Conservation (phyloP, 768 basidiomycete species). For the Lyophyllum decastes region DNA sequence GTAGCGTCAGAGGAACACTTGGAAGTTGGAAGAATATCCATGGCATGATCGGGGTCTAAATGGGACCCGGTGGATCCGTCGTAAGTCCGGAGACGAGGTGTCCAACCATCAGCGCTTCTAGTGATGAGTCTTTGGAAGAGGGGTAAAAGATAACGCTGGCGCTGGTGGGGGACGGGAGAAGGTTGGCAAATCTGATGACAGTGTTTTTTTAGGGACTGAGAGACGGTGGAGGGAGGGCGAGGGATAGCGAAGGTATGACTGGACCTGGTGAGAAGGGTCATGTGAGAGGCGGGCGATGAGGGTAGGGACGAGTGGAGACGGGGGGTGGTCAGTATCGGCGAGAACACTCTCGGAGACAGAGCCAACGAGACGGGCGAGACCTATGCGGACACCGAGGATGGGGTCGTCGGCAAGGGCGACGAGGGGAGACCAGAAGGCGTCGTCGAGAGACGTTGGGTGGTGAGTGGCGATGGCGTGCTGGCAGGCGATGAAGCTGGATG, state of each 20-base stretch:
- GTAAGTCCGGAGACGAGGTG: background rate
- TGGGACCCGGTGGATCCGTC: background rate
- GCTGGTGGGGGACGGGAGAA: slow-evolving; percentile 40
- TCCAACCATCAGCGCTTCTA: background rate
- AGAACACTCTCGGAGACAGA: slow-evolving; percentile 19
- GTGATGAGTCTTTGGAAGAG: background rate
- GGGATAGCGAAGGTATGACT: slow-evolving; percentile 52
- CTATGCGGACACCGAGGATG: slow-evolving; percentile 85
- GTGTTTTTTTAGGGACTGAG: background rate
- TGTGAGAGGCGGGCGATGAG: slow-evolving; percentile 49
- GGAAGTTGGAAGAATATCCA: background rate
- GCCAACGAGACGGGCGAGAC: slow-evolving; percentile 73
- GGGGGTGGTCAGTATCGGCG: slow-evolving; percentile 23
- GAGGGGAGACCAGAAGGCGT: slow-evolving; percentile 57
- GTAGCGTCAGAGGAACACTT: background rate
- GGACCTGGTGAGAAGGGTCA: slow-evolving; percentile 64
- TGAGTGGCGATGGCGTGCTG: slow-evolving; percentile 57
- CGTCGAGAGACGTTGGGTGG: slow-evolving; percentile 40
- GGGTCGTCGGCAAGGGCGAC: slow-evolving; percentile 59
- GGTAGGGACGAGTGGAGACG: slow-evolving; percentile 36
- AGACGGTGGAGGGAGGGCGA: slow-evolving; percentile 1
- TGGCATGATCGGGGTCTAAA: slow-evolving; percentile 1
- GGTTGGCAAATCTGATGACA: slow-evolving; percentile 22
- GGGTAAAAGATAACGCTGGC: slow-evolving; percentile 1
- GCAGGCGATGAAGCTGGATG: slow-evolving; percentile 70